phyloP scores from a whole-genome alignment of 208 protist genomes.

The Wallacemonas rigidus region DNA sequence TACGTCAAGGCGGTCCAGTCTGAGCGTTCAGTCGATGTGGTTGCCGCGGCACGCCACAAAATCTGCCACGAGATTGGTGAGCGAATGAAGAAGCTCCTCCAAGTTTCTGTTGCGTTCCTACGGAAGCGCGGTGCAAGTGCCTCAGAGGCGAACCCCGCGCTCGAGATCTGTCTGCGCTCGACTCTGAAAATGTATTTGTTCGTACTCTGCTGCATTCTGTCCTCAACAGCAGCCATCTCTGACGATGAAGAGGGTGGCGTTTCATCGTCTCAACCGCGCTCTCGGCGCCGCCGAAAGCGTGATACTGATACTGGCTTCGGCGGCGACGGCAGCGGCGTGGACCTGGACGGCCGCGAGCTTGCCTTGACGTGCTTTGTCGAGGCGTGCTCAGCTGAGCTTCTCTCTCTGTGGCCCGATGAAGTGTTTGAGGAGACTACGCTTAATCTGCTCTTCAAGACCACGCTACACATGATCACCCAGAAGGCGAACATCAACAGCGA shows the following conservation, averaged over 20 bases:
- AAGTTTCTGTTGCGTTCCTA: slow-evolving; percentile 68
- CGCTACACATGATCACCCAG: slow-evolving; percentile 84
- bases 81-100: slow-evolving; percentile 82
- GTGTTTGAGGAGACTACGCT: slow-evolving; percentile 64
- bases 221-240: slow-evolving; percentile 43
- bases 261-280: slow-evolving; percentile 30
- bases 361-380: slow-evolving; percentile 82
- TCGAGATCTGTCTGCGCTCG: slow-evolving; percentile 72
- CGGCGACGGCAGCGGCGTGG: slow-evolving; percentile 86
- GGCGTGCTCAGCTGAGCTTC: slow-evolving; percentile 63
- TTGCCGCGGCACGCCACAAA: slow-evolving; percentile 72
- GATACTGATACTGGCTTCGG: slow-evolving; percentile 68
- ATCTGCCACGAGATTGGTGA: slow-evolving; percentile 89
- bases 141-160: slow-evolving; percentile 31
- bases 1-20: slow-evolving; percentile 76
- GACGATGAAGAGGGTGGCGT: slow-evolving; percentile 58
- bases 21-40: slow-evolving; percentile 45
- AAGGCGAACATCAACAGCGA: slow-evolving; percentile 81
- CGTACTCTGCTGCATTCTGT: slow-evolving; percentile 68
- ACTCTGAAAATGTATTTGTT: slow-evolving; percentile 91
- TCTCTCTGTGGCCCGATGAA: slow-evolving; percentile 54
- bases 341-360: slow-evolving; percentile 86
- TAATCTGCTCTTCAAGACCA: slow-evolving; percentile 65
- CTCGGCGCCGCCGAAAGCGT: slow-evolving; percentile 38
- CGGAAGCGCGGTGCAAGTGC: slow-evolving; percentile 29